Conservation (phyloP, 2,329 filamentous ascomycete species). For the Dothiorella sarmentorum region DNA sequence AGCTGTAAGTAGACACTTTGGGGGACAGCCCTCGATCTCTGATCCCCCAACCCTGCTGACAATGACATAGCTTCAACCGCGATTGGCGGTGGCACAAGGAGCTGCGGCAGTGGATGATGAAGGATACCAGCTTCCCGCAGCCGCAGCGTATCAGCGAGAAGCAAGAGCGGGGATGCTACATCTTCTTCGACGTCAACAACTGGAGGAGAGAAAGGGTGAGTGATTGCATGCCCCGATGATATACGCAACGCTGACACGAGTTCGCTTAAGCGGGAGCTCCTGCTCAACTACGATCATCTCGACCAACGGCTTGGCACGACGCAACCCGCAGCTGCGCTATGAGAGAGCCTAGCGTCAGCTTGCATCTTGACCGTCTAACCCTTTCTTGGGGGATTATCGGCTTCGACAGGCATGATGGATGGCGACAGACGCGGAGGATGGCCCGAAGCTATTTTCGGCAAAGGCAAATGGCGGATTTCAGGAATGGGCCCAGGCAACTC, state of each 20-base stretch:
- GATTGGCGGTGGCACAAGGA: conserved; percentile 56
- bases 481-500: background rate
- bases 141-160: conserved; percentile 46
- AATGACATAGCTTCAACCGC: conserved; percentile 34
- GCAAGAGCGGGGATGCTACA: conserved; percentile 51
- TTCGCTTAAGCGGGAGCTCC: conserved; percentile 44
- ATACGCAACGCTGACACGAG: conserved; percentile 22
- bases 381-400: background rate
- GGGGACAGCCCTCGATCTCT: background rate
- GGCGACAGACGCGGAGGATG: background rate
- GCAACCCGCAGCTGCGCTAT: conserved; percentile 12
- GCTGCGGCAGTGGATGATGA: conserved; percentile 54
- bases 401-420: background rate
- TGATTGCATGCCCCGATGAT: conserved; percentile 9
- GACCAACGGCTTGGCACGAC: conserved; percentile 38
- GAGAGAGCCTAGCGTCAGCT: background rate
- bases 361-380: background rate
- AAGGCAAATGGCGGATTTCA: background rate
- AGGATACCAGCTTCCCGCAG: conserved; percentile 45
- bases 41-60: background rate
- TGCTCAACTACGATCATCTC: conserved; percentile 51
- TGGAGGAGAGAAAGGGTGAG: conserved; percentile 51
- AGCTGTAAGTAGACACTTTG: conserved; percentile 45
- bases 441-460: background rate
- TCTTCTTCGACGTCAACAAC: conserved; percentile 53